Base-by-base conservation (phyloP, 2,329 filamentous ascomycete species). In the Myriosclerotinia duriaeana region DNA sequence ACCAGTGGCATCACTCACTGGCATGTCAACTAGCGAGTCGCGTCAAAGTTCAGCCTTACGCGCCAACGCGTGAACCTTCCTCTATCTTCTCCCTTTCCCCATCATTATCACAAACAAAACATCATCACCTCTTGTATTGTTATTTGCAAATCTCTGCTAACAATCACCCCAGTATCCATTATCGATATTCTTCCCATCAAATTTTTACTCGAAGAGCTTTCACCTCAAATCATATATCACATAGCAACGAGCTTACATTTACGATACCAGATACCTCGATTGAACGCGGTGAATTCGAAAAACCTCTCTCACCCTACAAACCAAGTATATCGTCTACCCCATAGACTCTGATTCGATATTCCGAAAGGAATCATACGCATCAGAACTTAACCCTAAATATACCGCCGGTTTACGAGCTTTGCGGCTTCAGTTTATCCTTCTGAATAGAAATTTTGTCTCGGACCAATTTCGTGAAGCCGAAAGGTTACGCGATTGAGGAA, bases 341-440 rank as follows among this genome's bases (percentile, higher is more conserved):
- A 89, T 84, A 92, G 91, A 92, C 85, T 88, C 88, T 90, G 87
- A 84, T 82, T 81, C 82, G 82, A 82, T 81, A 89, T 88, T 88
- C 85, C 85, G 82, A 76, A 83, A 86, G 84, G 85, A 86, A 87
- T 87, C 83, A 86, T 82, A 82, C 81, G 79, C 81, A 80, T 89
- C 88, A 92, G 91, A 93, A 93, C 91, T 93, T 96, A 97, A 96
- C 93, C 93, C 93, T 97, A 97, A 90, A 85, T 82, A 81, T 79
- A 81, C 77, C 78, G 82, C 87, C 90, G 90, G 91, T 65, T 88
- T 6, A 38, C 87, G 76, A 91, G 90, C 84, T 75, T 93, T 90
- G 87, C 87, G 86, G 83, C 83, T 78, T 82, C 80, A 85, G 88
- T 89, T 79, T 84, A 80, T 84, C 80, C 81, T 82, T 81, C 84